Base-by-base conservation (phyloP, 1,284 basidiomycete species). In the Entoloma clypeatum region DNA sequence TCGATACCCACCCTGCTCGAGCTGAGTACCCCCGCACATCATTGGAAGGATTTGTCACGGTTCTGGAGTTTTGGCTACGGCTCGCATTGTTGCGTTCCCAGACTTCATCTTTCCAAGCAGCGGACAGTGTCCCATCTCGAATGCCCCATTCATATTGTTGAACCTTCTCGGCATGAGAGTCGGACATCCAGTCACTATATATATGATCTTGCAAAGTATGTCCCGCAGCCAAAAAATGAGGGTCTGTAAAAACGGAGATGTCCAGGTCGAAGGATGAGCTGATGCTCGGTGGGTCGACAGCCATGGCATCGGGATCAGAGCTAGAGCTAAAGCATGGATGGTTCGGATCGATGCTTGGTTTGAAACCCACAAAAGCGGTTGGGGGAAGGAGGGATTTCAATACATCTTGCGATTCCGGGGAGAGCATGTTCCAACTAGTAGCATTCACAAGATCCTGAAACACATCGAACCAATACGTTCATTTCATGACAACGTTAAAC, bases 181-280 rank as follows among this genome's bases (percentile, higher is more conserved):
- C 60, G 3, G 69, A 66, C 35, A 74, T 59, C 73, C 74, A 79
- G 26, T 71, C 69, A 0, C 71, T 69, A 52, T 62, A 74, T 2
- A 80, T 57, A 40, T 81, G 77, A 49, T 79, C 77, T 55, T 80
- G 78, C 45, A 75, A 78, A 1, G 77, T 79, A 33, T 63, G 71
- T 17, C 72, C 64, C 0, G 75, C 76, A 18, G 75, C 69, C 24
- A 76, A 59, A 48, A 79, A 74, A 52, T 75, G 72, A 2, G 74
- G 51, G 36, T 75, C 74, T n/a, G 61, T 69, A 56, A 80, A 76
- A 7, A 75, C 47, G 4, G 58, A 45, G 0, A 59, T 56, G 41
- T 75, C 68, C 1, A 77, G 50, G 16, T 48, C 45, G 0, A 41
- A 37, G 3, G 49, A 42, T 5, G 55, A 26, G 8, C 39, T 8